Conservation (phyloP, 2,329 filamentous ascomycete species). For the Ilyonectria destructans region DNA sequence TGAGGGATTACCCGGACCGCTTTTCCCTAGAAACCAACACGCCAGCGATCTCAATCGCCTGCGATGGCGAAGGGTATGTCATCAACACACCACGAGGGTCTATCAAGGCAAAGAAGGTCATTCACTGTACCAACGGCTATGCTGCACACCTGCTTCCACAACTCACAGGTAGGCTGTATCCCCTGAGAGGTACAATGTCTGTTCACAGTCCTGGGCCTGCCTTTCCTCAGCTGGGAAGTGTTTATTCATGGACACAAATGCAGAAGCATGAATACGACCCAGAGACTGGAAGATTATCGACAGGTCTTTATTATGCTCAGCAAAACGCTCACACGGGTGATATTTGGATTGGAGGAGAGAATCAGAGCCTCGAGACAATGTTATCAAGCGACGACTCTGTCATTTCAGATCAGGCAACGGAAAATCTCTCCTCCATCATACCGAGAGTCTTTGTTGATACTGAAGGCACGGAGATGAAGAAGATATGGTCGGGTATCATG, state of each 20-base stretch:
- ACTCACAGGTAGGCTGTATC: conserved; percentile 60
- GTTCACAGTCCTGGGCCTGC: conserved; percentile 58
- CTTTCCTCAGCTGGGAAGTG: conserved; percentile 47
- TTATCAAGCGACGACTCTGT: conserved; percentile 61
- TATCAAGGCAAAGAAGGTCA: conserved; percentile 63
- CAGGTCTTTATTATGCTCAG: conserved; percentile 42
- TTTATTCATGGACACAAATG: conserved; percentile 63
- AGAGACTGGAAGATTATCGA: conserved; percentile 58
- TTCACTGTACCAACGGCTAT: conserved; percentile 72
- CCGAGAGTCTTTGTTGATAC: conserved; percentile 50
- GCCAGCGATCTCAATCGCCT: conserved; percentile 42
- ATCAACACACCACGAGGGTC: conserved; percentile 62
- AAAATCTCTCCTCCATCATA: conserved; percentile 57
- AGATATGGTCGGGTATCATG: conserved; percentile 65
- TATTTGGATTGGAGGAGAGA: conserved; percentile 68
- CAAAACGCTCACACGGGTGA: conserved; percentile 54
- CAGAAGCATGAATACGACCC: conserved; percentile 62
- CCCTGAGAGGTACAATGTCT: conserved; percentile 63
- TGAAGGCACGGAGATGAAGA: conserved; percentile 39
- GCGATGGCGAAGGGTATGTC: conserved; percentile 43
- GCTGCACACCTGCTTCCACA: conserved; percentile 65
- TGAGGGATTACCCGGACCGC: conserved; percentile 40
- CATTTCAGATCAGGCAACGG: conserved; percentile 53
- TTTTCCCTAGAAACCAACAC: conserved; percentile 58
- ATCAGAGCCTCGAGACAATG: conserved; percentile 56